Base-by-base conservation (phyloP, 2,329 filamentous ascomycete genomes). In the Nemania abortiva region DNA sequence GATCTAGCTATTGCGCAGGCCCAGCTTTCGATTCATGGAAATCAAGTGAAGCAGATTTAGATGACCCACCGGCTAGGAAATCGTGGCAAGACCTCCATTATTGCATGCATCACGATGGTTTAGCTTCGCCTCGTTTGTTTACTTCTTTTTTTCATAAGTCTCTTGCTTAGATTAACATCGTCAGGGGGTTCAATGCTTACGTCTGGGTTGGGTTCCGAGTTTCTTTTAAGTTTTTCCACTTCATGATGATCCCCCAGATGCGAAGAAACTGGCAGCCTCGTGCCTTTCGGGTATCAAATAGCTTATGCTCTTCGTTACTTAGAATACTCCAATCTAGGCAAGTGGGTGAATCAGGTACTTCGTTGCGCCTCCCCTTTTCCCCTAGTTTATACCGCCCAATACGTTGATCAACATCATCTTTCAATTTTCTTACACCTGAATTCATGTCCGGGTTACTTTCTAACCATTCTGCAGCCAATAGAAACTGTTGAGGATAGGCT, bases 21-120 rank as follows among this genome's bases (percentile, higher is more conserved):
- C 34, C 31, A 34, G 34, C 9, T 53, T 62, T 45, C 59, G 18
- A 54, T 54, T 62, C 49, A 54, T 53, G 59, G 59, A 54, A 62
- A 52, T 42, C 15, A 39, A 49, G 7, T 18, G 29, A 5, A 18
- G 24, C 24, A 45, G 45, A 20, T 29, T 37, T 52, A 29, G 45
- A 20, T 15, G 47, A 52, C 42, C 31, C 57, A 60, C 31, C 13
- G 27, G 31, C 45, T 60, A 27, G 27, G 31, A n/a, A n/a, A 20
- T 45, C 22, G 13, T 18, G 55, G 55, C 55, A 29, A 3, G 54
- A 34, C 34, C 39, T 27, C 29, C 2, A n/a, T 20, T 20, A 18
- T n/a, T 9, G 18, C 42, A 9, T 20, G 42, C 42, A 47, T 47
- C 42, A 20, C n/a, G 5, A 9, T 10, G 20, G 42, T 47, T 47